Conservation (phyloP, 108 stramenopile genomes). For the Cylindrotheca fusiformis region DNA sequence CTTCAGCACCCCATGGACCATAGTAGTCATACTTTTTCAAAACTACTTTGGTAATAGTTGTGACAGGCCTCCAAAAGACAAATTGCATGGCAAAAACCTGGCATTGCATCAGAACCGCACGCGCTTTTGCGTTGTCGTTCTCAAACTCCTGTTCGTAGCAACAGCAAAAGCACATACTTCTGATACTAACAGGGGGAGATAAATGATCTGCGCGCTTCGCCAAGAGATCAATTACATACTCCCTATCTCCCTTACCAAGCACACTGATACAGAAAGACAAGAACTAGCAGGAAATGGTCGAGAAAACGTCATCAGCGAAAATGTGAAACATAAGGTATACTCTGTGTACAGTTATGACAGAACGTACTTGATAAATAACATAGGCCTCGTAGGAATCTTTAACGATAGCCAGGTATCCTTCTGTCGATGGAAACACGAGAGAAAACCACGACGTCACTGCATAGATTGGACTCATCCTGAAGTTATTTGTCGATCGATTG, state of each 20-base stretch:
- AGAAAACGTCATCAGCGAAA: slow-evolving; percentile 3
- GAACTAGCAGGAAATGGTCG: slow-evolving; percentile 41
- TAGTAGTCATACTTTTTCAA: slow-evolving; percentile 69
- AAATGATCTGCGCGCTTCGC: slow-evolving; percentile 62
- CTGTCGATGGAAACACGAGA: slow-evolving; percentile 68
- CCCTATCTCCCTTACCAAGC: slow-evolving; percentile 80
- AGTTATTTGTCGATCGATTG: no score
- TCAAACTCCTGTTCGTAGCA: slow-evolving; percentile 43
- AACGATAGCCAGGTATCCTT: slow-evolving; percentile 83
- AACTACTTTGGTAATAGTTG: slow-evolving; percentile 63
- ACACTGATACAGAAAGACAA: slow-evolving; percentile 86
- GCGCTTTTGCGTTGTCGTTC: slow-evolving; percentile 61
- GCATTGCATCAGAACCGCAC: slow-evolving; percentile 83
- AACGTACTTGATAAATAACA: slow-evolving; percentile 68
- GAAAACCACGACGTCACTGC: slow-evolving; percentile 82
- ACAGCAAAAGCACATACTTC: slow-evolving; percentile 23
- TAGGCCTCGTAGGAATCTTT: slow-evolving; percentile 93
- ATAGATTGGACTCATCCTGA: slow-evolving; percentile 88
- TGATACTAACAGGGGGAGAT: slow-evolving; percentile 53
- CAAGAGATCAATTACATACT: slow-evolving; percentile 70
- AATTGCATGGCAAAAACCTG: slow-evolving; percentile 92
- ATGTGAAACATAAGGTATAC: not conserved
- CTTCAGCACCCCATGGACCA: slow-evolving; percentile 45
- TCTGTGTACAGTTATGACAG: not conserved
- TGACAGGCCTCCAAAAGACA: slow-evolving; percentile 78